Evolutionary conservation across 805 yeast genomes (phyloP), one percentile per base, ranked within the genome.

Genomic region (Millerozyma miso): DNA sequence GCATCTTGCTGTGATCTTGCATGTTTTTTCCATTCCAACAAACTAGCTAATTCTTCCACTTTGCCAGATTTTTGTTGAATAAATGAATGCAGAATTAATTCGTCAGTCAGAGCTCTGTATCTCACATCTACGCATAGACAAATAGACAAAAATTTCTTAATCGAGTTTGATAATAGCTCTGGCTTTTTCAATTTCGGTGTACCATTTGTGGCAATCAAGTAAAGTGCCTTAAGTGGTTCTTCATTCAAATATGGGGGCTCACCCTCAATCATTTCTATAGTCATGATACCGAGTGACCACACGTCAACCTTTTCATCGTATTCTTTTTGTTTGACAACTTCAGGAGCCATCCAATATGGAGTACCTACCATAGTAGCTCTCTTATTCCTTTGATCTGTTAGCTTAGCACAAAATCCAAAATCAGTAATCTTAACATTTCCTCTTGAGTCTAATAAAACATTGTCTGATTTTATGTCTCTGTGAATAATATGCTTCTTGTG

Each of bases 51-150:
- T 42, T 77, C 86, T 3, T 69, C 68, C 17, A 83, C 75, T 13
- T 69, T 68, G 43, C 89, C 83, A 7, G 85, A 80, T 65, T 74
- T 74, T 49, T 63, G 68, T 44, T 73, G 75, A 45, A 86, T 77
- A 56, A 85, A 86, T 40, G 79, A 74, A 58, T 90, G 97, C 45
- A 79, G 81, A 33, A 93, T 69, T 41, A 93, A 72, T 59, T 91
- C 97, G 53, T 85, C 89, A 4, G 98, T 88, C 14, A 84, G 77
- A 1, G 98, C 98, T 53, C 99, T 79, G 57, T 84, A 85, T 54
- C 85, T 79, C 35, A 89, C 96, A 62, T 95, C 98, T 31, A 91
- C 98, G 65, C 97, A 88, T 19, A 93, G 72, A 68, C 98, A 89
- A 48, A 89, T 88, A 40, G 90, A 81, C 60, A 93, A 74, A 60